Percentiles rank a stretch among this genome's conserved stretches.
Conservation (phyloP, 768 basidiomycete species). For the Ramaria rubella region DNA sequence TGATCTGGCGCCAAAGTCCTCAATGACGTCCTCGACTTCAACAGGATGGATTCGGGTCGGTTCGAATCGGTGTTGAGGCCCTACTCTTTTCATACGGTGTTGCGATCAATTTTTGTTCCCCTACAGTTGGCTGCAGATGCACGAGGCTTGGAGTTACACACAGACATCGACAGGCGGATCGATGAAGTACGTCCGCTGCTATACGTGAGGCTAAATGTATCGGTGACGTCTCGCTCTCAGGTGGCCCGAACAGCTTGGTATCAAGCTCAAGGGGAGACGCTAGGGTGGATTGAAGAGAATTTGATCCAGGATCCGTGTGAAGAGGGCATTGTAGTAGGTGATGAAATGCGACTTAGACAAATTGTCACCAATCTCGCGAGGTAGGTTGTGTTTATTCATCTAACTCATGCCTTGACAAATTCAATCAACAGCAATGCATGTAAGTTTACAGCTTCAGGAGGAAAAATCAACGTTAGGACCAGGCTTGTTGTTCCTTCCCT, state of each 20-base stretch:
- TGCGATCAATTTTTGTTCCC: slow-evolving; percentile 67
- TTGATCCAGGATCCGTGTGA: slow-evolving; percentile 42
- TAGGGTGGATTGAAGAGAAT: slow-evolving; percentile 34
- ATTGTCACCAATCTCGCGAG: slow-evolving; percentile 81
- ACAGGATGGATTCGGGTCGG: slow-evolving; percentile 80
- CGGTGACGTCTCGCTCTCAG: slow-evolving; percentile 24
- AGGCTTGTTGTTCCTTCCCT: slow-evolving; percentile 39
- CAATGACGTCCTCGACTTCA: slow-evolving; percentile 78
- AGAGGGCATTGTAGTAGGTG: slow-evolving; percentile 71
- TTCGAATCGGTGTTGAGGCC: slow-evolving; percentile 63
- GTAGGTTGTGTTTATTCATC: slow-evolving; percentile 24
- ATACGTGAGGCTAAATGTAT: background rate
- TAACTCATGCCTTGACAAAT: background rate
- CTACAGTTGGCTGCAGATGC: slow-evolving; percentile 62
- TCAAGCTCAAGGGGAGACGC: slow-evolving; percentile 45
- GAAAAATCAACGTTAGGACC: slow-evolving; percentile 61
- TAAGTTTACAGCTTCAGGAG: slow-evolving; percentile 71
- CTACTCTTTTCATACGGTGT: slow-evolving; percentile 71
- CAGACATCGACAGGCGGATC: slow-evolving; percentile 60
- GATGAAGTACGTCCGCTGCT: slow-evolving; percentile 41
- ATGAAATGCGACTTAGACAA: slow-evolving; percentile 76
- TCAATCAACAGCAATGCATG: slow-evolving; percentile 57
- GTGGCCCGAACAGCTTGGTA: slow-evolving; percentile 54
- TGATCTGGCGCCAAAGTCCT: slow-evolving; percentile 51
- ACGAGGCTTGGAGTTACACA: slow-evolving; percentile 57